A percentile compares a stretch with the other conserved stretches of the same genome.
Conservation (phyloP, 257 asterid species). For the Phtheirospermum japonicum region DNA sequence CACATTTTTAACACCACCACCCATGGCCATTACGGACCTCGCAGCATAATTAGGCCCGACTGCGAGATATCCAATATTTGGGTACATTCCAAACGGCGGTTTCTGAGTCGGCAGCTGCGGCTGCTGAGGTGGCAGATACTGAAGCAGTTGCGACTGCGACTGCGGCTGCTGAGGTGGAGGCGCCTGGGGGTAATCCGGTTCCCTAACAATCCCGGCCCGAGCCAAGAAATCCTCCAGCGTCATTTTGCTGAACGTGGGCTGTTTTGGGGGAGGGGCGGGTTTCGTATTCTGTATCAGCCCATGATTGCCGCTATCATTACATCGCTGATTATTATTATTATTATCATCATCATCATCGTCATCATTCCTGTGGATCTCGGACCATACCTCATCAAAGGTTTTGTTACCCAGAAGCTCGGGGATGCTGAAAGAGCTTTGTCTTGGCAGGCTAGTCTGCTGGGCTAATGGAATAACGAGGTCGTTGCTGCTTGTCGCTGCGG, state of each 20-base stretch:
- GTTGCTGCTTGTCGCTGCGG: too few species aligned
- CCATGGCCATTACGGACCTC: conserved; percentile 35
- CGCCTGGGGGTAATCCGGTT: conserved; percentile 27
- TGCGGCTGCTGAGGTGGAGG: conserved; percentile 40
- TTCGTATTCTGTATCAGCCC: background rate
- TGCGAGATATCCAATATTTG: background rate
- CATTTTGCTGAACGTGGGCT: conserved; percentile 64
- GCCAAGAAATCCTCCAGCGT: conserved; percentile 81
- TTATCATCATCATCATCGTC: too few species aligned
- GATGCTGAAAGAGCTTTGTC: conserved; percentile 44
- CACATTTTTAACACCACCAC: conserved; percentile 17
- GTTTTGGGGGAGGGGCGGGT: conserved; percentile 10
- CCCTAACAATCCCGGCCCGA: conserved; percentile 68
- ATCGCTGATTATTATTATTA: too few species aligned
- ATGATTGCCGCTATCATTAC: too few species aligned
- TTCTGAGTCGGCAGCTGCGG: too few species aligned
- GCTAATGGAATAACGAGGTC: too few species aligned
- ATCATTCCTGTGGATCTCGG: conserved; percentile 50
- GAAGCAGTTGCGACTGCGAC: too few species aligned
- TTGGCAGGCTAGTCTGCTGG: conserved; percentile 44
- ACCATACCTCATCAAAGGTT: conserved; percentile 84
- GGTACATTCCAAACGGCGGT: conserved; percentile 32
- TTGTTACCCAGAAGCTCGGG: conserved; percentile 61
- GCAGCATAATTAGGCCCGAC: conserved; percentile 22
- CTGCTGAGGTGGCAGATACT: too few species aligned